phyloP scores from a whole-genome alignment of 202 grass and related monocot species.

The Eragrostis tef region DNA sequence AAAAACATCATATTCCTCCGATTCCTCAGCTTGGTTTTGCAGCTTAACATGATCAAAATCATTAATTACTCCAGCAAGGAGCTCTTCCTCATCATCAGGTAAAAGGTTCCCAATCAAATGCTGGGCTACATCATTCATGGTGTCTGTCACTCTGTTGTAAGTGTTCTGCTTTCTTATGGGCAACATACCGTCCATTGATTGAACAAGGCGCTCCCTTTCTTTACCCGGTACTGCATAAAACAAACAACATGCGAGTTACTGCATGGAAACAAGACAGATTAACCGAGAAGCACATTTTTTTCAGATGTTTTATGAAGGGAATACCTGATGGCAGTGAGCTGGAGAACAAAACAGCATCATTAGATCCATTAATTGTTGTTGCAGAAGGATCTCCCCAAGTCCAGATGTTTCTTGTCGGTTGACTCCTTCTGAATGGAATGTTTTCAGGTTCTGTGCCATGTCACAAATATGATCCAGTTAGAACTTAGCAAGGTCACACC shows the following conservation, averaged over 20 bases:
- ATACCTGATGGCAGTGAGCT: conserved; percentile 52
- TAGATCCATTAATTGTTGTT: conserved; percentile 39
- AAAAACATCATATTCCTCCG: conserved; percentile 65
- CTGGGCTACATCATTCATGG: conserved; percentile 50
- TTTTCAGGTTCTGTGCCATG: conserved; percentile 36
- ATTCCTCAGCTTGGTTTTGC: conserved; percentile 47
- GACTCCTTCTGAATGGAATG: conserved; percentile 37
- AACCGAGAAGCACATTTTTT: neutral
- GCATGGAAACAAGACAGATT: conserved; percentile 7
- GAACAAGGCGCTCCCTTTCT: conserved; percentile 12
- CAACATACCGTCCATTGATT: conserved; percentile 38
- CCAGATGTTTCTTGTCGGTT: conserved; percentile 32
- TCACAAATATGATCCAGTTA: conserved; percentile 9
- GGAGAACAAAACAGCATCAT: conserved; percentile 51
- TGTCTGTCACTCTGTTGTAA: conserved; percentile 3
- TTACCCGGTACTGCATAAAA: conserved; percentile 29
- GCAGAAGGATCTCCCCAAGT: conserved; percentile 50
- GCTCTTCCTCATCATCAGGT: conserved; percentile 62
- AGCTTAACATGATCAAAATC: conserved; percentile 52
- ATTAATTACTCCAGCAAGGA: conserved; percentile 58
- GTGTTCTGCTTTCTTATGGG: conserved; percentile 12
- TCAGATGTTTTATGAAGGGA: conserved; percentile 41
- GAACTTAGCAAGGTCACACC: conserved; percentile 5
- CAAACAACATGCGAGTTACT: neutral
- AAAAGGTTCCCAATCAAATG: conserved; percentile 48